Evolutionary conservation across 23 red algal species (phyloP).

Genomic region (Gracilaria domingensis): DNA sequence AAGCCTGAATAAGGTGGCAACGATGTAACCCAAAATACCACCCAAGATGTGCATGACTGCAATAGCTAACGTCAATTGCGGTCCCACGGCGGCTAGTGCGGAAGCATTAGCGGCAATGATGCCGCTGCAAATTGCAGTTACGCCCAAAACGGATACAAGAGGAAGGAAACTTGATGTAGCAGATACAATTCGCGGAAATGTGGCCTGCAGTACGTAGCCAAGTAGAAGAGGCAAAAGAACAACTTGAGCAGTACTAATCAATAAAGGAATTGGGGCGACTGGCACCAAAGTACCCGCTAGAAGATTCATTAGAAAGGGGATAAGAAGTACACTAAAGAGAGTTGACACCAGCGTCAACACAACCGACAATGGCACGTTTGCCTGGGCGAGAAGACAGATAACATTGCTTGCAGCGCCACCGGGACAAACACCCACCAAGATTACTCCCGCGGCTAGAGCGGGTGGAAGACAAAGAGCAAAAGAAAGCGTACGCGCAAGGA

Average conservation of each 20-base stretch:
- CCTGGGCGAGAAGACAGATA: conserved; percentile 84
- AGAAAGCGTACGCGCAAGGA: conserved; percentile 61
- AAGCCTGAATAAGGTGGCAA: conserved; percentile 47
- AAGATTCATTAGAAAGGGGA: conserved; percentile 81
- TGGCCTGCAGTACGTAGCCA: conserved; percentile 61
- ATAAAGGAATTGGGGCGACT: conserved; percentile 70
- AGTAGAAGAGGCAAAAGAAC: conserved; percentile 81
- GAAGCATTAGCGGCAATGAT: conserved; percentile 76
- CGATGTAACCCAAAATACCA: conserved; percentile 75
- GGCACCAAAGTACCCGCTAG: conserved; percentile 89
- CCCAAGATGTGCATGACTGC: conserved; percentile 79
- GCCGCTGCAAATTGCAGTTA: conserved; percentile 84
- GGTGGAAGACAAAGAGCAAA: conserved; percentile 58
- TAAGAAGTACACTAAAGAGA: conserved; percentile 67
- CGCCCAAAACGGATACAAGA: conserved; percentile 84
- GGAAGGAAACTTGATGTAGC: conserved; percentile 56
- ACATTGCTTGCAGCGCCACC: conserved; percentile 96
- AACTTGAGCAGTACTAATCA: conserved; percentile 76
- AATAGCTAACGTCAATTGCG: conserved; percentile 68
- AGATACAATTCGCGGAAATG: conserved; percentile 52
- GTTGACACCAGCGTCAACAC: conserved; percentile 91
- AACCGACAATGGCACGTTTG: conserved; percentile 93
- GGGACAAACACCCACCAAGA: conserved; percentile 91
- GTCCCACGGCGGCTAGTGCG: conserved; percentile 23
- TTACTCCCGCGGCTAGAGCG: conserved; percentile 73